Evolutionary conservation across 1,284 basidiomycete species (phyloP).

Genomic region (Trametes pubescens): DNA sequence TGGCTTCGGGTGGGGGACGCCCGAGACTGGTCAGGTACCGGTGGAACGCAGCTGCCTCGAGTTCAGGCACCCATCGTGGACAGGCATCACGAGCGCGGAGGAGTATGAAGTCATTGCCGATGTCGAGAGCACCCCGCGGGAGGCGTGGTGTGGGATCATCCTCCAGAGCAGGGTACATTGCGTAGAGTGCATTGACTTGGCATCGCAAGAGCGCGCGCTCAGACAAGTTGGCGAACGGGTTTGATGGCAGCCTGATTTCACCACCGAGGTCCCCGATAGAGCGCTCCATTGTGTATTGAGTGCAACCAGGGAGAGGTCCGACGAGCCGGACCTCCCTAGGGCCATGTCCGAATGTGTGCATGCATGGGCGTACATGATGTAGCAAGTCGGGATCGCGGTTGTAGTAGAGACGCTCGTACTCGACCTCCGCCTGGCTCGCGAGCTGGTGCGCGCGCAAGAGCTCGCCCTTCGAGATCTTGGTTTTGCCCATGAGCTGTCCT

Average conservation of each 20-base stretch:
- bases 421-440: neutral
- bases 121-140: neutral
- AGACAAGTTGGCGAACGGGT: slow-evolving; percentile 34
- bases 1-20: too few relatives aligned
- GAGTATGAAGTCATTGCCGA: neutral
- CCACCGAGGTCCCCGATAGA: slow-evolving; percentile 38
- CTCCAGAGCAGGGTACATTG: neutral
- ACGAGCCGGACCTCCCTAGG: slow-evolving; percentile 21
- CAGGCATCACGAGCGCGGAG: neutral
- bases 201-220: slow-evolving; percentile 24
- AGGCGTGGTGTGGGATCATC: neutral
- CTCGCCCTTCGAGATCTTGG: slow-evolving; percentile 25
- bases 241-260: slow-evolving; percentile 34
- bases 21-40: neutral
- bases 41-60: neutral
- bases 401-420: slow-evolving; percentile 36
- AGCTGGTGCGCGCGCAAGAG: slow-evolving; percentile 13
- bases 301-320: slow-evolving; percentile 26
- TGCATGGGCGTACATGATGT: slow-evolving; percentile 37
- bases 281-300: slow-evolving; percentile 39
- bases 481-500: slow-evolving; percentile 21
- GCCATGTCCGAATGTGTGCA: slow-evolving; percentile 36
- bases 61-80: neutral
- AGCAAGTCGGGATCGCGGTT: slow-evolving; percentile 30
- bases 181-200: slow-evolving; percentile 34